Base-by-base conservation (phyloP, 305 asterid genomes). In the Coffea humblotiana region DNA sequence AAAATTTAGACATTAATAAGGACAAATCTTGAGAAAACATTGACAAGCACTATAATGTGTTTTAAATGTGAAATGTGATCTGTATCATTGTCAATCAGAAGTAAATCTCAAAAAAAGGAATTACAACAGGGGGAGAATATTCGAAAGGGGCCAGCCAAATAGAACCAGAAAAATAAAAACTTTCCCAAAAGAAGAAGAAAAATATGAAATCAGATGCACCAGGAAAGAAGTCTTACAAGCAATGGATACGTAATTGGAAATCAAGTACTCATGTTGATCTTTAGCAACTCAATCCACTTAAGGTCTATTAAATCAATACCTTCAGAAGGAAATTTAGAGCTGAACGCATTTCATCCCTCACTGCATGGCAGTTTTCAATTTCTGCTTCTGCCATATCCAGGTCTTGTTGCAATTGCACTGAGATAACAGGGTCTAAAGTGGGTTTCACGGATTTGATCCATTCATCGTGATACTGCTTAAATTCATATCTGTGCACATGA, bases 371-470 rank as follows among this genome's bases (percentile, higher is more conserved):
- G 75, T 84, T 86, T 79, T 92, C 99, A 58, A 92, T 84, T 74
- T 89, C 95, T 35, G 87, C 69, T 69, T 90, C 95, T 74, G 89
- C 69, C 73, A 85, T 77, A 67, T 87, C 90, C 48, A 77, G 61
- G 51, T 76, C 86, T 72, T 80, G 89, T 47, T 81, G 81, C 73
- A 91, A 25, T 77, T 92, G 91, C 19, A 90, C 86, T 67, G 91
- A 88, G 81, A 90, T 83, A 80, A 84, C 80, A 83, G 98, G 97
- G 87, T 90, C 97, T 74, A 94, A 74, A 49, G 84, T 81, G 71
- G 98, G 98, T 79, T 89, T 96, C 78, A 73, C 93, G 2, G 91
- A 78, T 80, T 90, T 75, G 61, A 96, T 88, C 99, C 99, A 96
- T 77, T 92, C 97, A 49, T 77, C 70, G 78, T 96, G 98, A 84